Evolutionary conservation across 306 rosid species (phyloP).

Genomic region (Cicer yamashitae): DNA sequence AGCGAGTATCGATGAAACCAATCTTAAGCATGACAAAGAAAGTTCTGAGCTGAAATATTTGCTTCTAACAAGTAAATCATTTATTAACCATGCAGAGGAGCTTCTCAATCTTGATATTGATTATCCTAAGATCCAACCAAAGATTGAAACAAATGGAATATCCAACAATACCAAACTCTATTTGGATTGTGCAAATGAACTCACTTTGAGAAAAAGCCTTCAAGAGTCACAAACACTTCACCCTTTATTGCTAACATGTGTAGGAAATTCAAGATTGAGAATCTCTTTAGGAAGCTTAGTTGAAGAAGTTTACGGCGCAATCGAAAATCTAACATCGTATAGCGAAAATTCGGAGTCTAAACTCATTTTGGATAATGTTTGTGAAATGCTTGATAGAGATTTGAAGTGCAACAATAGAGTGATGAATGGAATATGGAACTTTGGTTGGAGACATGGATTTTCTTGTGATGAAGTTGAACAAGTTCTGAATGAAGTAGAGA

Average conservation of each 20-base stretch:
- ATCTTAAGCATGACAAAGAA: conserved; percentile 27
- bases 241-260: conserved; percentile 51
- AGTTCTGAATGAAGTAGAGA: conserved; percentile 69
- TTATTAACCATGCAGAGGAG: conserved; percentile 65
- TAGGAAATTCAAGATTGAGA: conserved; percentile 49
- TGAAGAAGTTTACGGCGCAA: conserved; percentile 58
- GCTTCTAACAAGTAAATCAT: conserved; percentile 69
- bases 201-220: conserved; percentile 56
- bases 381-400: conserved; percentile 73
- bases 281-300: conserved; percentile 61
- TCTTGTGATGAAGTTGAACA: conserved; percentile 73
- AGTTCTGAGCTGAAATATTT: conserved; percentile 51
- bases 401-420: conserved; percentile 60
- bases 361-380: conserved; percentile 52
- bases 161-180: conserved; percentile 49
- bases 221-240: conserved; percentile 50
- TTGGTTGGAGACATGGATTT: conserved; percentile 75
- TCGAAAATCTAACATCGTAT: conserved; percentile 56
- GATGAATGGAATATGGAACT: conserved; percentile 76
- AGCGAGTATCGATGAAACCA: conserved; percentile 25
- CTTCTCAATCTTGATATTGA: conserved; percentile 60
- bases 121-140: conserved; percentile 47
- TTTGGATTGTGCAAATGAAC: conserved; percentile 77
- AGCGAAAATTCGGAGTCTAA: conserved; percentile 48
- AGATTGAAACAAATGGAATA: conserved; percentile 40